Evolutionary conservation across 352 stramenopile species (phyloP).

Genomic region (Phytophthora fragariae): DNA sequence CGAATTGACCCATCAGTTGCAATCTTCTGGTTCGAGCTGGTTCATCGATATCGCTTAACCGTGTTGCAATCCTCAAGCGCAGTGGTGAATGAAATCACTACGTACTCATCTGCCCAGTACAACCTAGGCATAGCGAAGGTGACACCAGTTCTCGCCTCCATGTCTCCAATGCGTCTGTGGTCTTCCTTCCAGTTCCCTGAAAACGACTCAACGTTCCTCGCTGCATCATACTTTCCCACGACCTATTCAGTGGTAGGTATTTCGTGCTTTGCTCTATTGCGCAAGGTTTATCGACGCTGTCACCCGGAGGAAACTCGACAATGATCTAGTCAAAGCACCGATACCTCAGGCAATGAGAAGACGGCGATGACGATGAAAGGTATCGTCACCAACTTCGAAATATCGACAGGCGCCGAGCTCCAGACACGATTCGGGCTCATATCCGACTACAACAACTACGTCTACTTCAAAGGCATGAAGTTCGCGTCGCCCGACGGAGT

Average conservation of each 20-base stretch:
- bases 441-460: slow-evolving; percentile 48
- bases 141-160: not conserved
- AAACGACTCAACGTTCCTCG: slow-evolving; percentile 27
- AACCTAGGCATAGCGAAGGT: slow-evolving; percentile 19
- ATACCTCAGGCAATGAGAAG: slow-evolving; percentile 22
- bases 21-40: slow-evolving; percentile 38
- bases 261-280: slow-evolving; percentile 10
- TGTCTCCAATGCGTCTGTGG: slow-evolving; percentile 39
- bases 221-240: slow-evolving; percentile 26
- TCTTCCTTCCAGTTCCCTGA: slow-evolving; percentile 31
- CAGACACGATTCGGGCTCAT: slow-evolving; percentile 43
- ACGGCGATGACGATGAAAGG: slow-evolving; percentile 5
- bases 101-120: slow-evolving; percentile 23
- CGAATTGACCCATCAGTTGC: slow-evolving; percentile 38
- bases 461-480: slow-evolving; percentile 51
- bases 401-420: slow-evolving; percentile 36
- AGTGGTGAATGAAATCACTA: slow-evolving; percentile 21
- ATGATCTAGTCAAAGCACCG: slow-evolving; percentile 16
- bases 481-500: slow-evolving; percentile 47
- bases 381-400: slow-evolving; percentile 38
- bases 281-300: slow-evolving; percentile 26
- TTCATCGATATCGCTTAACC: slow-evolving; percentile 25
- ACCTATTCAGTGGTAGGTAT: slow-evolving; percentile 23
- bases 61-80: slow-evolving; percentile 19
- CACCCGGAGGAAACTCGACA: slow-evolving; percentile 24